Base-by-base conservation (phyloP, 441 rosid species). In the Adansonia rubrostipa region DNA sequence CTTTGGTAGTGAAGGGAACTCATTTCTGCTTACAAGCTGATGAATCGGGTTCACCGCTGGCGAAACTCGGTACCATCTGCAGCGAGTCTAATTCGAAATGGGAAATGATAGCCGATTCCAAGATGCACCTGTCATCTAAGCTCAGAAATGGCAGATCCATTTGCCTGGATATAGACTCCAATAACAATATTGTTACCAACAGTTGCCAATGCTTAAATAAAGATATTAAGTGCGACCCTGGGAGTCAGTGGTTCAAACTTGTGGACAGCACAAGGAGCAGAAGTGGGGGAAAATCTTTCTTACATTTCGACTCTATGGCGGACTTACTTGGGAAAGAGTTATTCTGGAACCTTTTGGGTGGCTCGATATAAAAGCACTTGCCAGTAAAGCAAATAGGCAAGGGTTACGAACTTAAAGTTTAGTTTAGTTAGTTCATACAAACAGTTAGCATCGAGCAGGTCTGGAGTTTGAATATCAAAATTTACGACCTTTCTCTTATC, bases 181-280 rank as follows among this genome's bases (percentile, higher is more conserved):
- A 72, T 60, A 83, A 77, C 82, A 77, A 58, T 40, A 76, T 95
- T 28, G 78, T 95, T 40, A 82, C 84, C 0, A 88, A 57, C 8
- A 71, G 75, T 28, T 93, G 98, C 83, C 90, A 87, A 73, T 95
- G 98, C 80, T 75, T 93, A 80, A 64, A 77, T 42, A 79, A 64
- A 65, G 91, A 91, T 10, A 85, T 53, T 10, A 74, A 2, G 2
- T 95, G 98, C 24, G 91, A 93, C 66, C 98, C 98, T 0, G 85
- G 48, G 47, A 92, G 94, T 76, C 98, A 95, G 56, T 95, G 98
- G 99, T 92, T 95, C 88, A 95, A 91, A 78, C 86, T 93, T 61
- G 91, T 91, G 19, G 80, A 90, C 80, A 95, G 97, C 85, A 92
- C 92, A 6, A 90, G 90, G 82, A 71, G 85, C 9, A 70, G 80